Percentiles rank a stretch among this genome's conserved stretches.
Conservation (phyloP, 495 filamentous ascomycete genomes). For the Astrothelium subdiscretum region DNA sequence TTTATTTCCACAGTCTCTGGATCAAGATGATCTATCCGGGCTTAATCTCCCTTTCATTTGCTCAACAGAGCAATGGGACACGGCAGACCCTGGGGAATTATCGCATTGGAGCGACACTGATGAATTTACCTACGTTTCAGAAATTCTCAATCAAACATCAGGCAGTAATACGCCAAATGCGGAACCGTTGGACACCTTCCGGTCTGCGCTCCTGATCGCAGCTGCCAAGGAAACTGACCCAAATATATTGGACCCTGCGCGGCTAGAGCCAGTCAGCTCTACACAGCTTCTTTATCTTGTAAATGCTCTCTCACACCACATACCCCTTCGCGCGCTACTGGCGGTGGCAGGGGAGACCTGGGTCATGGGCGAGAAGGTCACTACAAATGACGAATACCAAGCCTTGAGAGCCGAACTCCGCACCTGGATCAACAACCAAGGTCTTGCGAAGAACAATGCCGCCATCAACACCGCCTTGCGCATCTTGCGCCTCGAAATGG, state of each 20-base stretch:
- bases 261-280: neutral
- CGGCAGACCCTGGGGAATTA: slow-evolving; percentile 1
- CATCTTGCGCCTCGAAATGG: slow-evolving; percentile 18
- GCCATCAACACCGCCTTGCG: slow-evolving; percentile 16
- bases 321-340: slow-evolving; percentile 26
- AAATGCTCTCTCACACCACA: slow-evolving; percentile 15
- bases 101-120: slow-evolving; percentile 8
- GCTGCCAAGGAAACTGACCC: neutral
- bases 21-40: neutral
- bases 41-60: slow-evolving; percentile 20
- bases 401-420: slow-evolving; percentile 14
- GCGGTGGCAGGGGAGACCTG: slow-evolving; percentile 28
- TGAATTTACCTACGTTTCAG: slow-evolving; percentile 3
- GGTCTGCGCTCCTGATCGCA: slow-evolving; percentile 24
- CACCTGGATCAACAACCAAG: slow-evolving; percentile 4
- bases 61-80: slow-evolving; percentile 19
- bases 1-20: slow-evolving; percentile 4
- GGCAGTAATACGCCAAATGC: neutral
- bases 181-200: slow-evolving; percentile 18
- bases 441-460: slow-evolving; percentile 11
- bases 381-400: slow-evolving; percentile 11
- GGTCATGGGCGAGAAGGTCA: slow-evolving; percentile 26
- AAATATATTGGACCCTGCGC: neutral
- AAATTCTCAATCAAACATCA: slow-evolving; percentile 2
- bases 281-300: neutral